phyloP scores from a whole-genome alignment of 441 rosid species.

The Euphorbia schlechtendalii region DNA sequence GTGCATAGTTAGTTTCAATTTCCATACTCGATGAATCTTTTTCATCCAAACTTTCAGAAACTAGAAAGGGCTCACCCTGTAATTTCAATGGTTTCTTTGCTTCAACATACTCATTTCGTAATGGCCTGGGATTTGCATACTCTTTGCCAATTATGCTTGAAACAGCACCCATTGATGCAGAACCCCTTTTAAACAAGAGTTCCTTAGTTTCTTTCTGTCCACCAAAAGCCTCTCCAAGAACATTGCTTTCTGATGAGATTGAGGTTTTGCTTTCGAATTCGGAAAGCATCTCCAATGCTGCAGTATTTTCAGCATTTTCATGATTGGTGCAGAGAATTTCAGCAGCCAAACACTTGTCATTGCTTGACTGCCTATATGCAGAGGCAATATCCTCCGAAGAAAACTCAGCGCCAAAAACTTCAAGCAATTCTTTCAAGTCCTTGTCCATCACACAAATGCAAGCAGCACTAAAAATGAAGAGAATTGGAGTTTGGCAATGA shows the following conservation, averaged over 20 bases:
- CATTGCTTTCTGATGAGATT: constrained; percentile 11
- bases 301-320: constrained; percentile 17
- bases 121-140: constrained; percentile 29
- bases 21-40: constrained; percentile 20
- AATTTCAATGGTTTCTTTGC: constrained; percentile 42
- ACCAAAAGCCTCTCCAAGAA: constrained; percentile 6
- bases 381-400: constrained; percentile 43
- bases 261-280: constrained; percentile 9
- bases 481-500: not conserved
- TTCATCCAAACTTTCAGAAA: constrained; percentile 32
- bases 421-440: constrained; percentile 29
- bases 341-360: constrained; percentile 31
- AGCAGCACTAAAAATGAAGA: not conserved
- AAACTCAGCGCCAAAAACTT: constrained; percentile 39
- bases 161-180: constrained; percentile 43
- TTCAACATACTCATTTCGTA: constrained; percentile 27
- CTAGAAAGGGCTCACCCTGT: constrained; percentile 36
- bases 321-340: constrained; percentile 40
- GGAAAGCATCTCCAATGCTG: constrained; percentile 16
- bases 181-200: constrained; percentile 26
- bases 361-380: constrained; percentile 35
- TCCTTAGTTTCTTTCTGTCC: constrained; percentile 22
- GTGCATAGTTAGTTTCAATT: constrained; percentile 15
- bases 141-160: constrained; percentile 45
- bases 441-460: constrained; percentile 9